These are phyloP conservation scores for Aspergillus spinulosporus DNA, from an alignment of 2,329 filamentous ascomycete genomes.

Conservation along the genomic window DNA sequence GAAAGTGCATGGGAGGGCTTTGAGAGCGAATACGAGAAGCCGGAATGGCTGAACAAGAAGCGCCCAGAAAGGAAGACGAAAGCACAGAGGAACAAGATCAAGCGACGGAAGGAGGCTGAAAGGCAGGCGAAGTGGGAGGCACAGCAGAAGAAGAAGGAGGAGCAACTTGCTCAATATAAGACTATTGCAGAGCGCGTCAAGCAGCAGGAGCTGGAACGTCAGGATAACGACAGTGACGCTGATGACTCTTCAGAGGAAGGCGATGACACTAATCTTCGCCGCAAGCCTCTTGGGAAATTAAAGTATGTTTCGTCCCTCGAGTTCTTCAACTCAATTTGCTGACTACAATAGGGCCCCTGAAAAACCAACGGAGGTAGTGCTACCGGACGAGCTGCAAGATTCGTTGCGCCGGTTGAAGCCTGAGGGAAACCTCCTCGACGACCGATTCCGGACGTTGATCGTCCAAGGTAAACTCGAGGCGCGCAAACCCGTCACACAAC, in stretches of 20 bases:
- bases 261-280: constrained; percentile 65
- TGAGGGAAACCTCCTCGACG: constrained; percentile 91
- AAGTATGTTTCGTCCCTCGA: constrained; percentile 39
- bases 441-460: constrained; percentile 85
- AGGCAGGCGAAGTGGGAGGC: constrained; percentile 72
- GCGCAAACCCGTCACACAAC: constrained; percentile 74
- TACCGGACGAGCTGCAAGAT: constrained; percentile 81
- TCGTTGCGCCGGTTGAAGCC: constrained; percentile 81
- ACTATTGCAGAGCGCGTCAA: constrained; percentile 60
- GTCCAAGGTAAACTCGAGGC: constrained; percentile 87
- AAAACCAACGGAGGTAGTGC: constrained; percentile 74
- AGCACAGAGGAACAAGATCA: constrained; percentile 81
- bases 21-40: constrained; percentile 74
- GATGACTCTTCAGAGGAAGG: constrained; percentile 51
- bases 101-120: constrained; percentile 86
- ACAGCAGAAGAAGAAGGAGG: constrained; percentile 69
- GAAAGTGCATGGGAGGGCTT: constrained; percentile 90
- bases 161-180: constrained; percentile 70
- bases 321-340: not conserved
- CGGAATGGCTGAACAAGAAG: constrained; percentile 68
- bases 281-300: constrained; percentile 68
- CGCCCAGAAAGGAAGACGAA: constrained; percentile 81
- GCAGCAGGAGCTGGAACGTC: constrained; percentile 52
- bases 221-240: constrained; percentile 37
- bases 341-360: constrained; percentile 56